phyloP scores from a whole-genome alignment of 2,329 filamentous ascomycete genomes.

The Incumbomyces delicatus region DNA sequence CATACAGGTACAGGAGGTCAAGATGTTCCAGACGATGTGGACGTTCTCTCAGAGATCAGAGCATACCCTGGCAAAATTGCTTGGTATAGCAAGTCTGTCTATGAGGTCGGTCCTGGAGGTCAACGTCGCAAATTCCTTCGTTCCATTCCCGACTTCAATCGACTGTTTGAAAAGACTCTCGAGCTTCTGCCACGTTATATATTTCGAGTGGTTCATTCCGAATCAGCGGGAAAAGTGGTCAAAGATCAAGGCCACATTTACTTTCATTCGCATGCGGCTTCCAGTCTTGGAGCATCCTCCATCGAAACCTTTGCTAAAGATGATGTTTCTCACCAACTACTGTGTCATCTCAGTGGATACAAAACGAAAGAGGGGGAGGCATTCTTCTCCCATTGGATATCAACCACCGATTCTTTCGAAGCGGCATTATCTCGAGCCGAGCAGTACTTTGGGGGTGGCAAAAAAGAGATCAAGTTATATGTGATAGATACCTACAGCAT shows the following conservation, averaged over 20 bases:
- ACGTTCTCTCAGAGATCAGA: neutral
- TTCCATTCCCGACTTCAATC: neutral
- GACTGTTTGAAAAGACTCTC: neutral
- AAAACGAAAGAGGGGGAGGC: neutral
- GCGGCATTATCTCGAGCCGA: neutral
- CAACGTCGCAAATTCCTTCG: neutral
- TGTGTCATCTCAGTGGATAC: neutral
- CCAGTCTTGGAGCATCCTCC: neutral
- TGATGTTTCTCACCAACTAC: neutral
- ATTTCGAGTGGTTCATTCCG: neutral
- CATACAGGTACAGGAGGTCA: neutral
- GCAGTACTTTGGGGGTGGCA: neutral
- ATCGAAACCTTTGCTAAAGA: neutral
- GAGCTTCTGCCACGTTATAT: neutral
- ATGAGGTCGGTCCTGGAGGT: neutral
- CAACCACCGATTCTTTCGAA: slow-evolving; percentile 1
- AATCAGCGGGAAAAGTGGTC: neutral
- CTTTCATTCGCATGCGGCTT: neutral
- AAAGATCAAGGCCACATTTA: neutral
- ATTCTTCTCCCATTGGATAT: slow-evolving; percentile 1
- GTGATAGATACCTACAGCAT: neutral
- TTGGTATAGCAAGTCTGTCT: neutral
- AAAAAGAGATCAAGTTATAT: neutral
- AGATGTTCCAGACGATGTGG: neutral
- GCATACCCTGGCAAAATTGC: neutral